Evolutionary conservation across 345 rosid species (phyloP), one percentile per base, ranked within the genome.

Genomic region (Syzygium grande): DNA sequence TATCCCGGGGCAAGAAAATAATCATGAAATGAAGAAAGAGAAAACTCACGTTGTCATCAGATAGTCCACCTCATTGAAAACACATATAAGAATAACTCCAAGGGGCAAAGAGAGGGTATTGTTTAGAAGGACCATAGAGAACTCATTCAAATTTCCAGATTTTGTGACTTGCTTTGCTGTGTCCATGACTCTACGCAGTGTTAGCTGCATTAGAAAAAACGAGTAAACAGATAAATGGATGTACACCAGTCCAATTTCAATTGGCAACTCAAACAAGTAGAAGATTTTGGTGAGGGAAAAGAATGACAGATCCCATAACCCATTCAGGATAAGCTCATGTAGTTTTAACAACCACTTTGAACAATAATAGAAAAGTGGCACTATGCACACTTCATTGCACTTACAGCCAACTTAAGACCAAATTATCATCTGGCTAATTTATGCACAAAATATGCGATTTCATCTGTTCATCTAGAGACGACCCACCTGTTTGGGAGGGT

Each of bases 51-150:
- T 96, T 86, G 83, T 87, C 52, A 89, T 91, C 8, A 98, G 95
- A 90, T 98, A 96, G 85, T 97, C 99, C 87, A 92, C 93, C 95
- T 98, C 99, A 56, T 94, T 94, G 95, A 96, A 98, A 85, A 92
- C 89, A 86, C 91, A 92, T 88, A 96, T 88, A 88, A 98, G 99
- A 90, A 96, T 87, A 87, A 94, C 49, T 46, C 99, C 99, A 87
- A 96, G 92, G 23, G 99, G 99, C 90, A 98, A 89, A 52, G 99
- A 98, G 87, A 98, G 98, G 29, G 95, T 92, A 91, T 98, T 98
- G 88, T 98, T 98, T 68, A 98, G 98, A 90, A 98, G 90, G 92
- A 98, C 99, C 99, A 98, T 98, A 11, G 99, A 94, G 90, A 98
- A 96, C 90, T 98, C 99, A 52, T 96, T 96, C 92, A 98, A 93